A percentile compares a stretch with the other conserved stretches of the same genome.
Evolutionary conservation across 2,329 filamentous ascomycete genomes (phyloP).

Genomic region (Cryphonectria radicalis): DNA sequence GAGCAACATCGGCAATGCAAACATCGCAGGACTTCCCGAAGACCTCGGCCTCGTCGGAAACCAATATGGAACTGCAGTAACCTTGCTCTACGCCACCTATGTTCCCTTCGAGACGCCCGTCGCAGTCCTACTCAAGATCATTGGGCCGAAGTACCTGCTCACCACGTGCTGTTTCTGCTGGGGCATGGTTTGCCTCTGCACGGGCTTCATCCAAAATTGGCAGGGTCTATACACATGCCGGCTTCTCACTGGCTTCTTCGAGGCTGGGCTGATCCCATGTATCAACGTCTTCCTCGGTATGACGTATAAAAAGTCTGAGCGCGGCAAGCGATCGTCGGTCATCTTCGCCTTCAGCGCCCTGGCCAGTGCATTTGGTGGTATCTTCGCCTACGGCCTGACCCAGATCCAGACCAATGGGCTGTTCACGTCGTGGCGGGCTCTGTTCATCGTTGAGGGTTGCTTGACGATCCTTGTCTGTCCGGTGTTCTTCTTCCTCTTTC

Average conservation of each 20-base stretch:
- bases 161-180: slow-evolving; percentile 34
- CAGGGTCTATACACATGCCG: slow-evolving; percentile 34
- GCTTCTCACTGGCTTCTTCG: slow-evolving; percentile 34
- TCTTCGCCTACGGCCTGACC: slow-evolving; percentile 47
- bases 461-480: slow-evolving; percentile 44
- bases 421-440: slow-evolving; percentile 45
- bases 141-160: slow-evolving; percentile 41
- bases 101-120: slow-evolving; percentile 39
- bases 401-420: slow-evolving; percentile 39
- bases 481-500: slow-evolving; percentile 36
- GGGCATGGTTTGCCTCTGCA: slow-evolving; percentile 35
- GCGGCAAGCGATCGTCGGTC: slow-evolving; percentile 39
- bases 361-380: slow-evolving; percentile 47
- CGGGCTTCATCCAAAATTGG: slow-evolving; percentile 38
- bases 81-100: slow-evolving; percentile 42
- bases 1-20: slow-evolving; percentile 35
- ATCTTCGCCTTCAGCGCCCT: slow-evolving; percentile 47
- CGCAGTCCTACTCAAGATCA: slow-evolving; percentile 39
- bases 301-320: slow-evolving; percentile 41
- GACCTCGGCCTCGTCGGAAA: slow-evolving; percentile 30
- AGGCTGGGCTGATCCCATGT: slow-evolving; percentile 45
- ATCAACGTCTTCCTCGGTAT: slow-evolving; percentile 44
- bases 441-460: slow-evolving; percentile 46
- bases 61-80: slow-evolving; percentile 39
- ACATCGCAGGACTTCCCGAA: slow-evolving; percentile 33